Percentiles rank a stretch among this genome's conserved stretches.
These are phyloP conservation scores for Quercus berberidifolia DNA, from an alignment of 306 rosid genomes.

Conservation along the genomic window DNA sequence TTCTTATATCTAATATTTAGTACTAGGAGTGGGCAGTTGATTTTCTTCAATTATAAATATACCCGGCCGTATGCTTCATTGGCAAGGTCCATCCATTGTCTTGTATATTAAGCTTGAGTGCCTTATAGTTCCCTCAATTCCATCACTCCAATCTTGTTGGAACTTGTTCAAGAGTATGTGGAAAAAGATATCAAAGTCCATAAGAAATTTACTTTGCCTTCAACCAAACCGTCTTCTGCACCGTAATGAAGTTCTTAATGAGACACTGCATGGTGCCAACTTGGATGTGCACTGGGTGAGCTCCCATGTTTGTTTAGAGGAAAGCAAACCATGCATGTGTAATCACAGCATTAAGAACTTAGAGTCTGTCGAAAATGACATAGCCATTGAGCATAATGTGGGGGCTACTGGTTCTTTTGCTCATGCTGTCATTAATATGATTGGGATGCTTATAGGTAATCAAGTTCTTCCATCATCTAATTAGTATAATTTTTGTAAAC, in stretches of 20 bases:
- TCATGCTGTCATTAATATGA: slow-evolving; percentile 74
- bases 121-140: not conserved
- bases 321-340: slow-evolving; percentile 35
- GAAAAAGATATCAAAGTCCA: slow-evolving; percentile 30
- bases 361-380: slow-evolving; percentile 2
- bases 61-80: not conserved
- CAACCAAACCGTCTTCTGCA: slow-evolving; percentile 13
- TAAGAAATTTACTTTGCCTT: slow-evolving; percentile 4
- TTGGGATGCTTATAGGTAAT: slow-evolving; percentile 77
- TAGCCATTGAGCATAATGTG: slow-evolving; percentile 14
- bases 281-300: slow-evolving; percentile 16
- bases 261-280: slow-evolving; percentile 22
- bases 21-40: not conserved
- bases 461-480: not conserved
- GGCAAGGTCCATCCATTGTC: not conserved
- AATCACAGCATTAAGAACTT: slow-evolving; percentile 17
- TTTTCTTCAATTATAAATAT: not conserved
- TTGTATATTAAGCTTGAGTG: not conserved
- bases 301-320: slow-evolving; percentile 49
- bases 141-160: not conserved
- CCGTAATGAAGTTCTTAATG: slow-evolving; percentile 24
- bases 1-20: not conserved
- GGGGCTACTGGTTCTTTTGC: slow-evolving; percentile 46
- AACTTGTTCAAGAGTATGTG: not conserved
- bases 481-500: too few species aligned